These are phyloP conservation scores for Castanea mollissima DNA, from an alignment of 306 rosid species.

Conservation along the genomic window DNA sequence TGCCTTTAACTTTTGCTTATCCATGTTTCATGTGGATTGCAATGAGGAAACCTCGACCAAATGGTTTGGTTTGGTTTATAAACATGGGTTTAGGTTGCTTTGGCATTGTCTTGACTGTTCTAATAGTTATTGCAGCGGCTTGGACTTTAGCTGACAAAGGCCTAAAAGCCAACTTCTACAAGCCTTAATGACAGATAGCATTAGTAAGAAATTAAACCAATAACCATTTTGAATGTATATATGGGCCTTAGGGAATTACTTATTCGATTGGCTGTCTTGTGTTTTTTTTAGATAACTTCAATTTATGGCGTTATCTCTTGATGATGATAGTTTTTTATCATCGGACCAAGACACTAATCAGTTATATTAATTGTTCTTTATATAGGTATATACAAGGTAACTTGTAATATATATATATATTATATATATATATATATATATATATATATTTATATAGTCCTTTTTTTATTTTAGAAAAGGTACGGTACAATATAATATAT, in stretches of 20 bases:
- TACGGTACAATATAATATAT: too few species aligned
- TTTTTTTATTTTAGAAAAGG: too few species aligned
- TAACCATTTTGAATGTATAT: background rate
- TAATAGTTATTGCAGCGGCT: constrained; percentile 45
- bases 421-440: too few species aligned
- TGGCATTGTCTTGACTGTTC: constrained; percentile 45
- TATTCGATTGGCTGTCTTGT: too few species aligned
- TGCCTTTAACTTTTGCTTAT: constrained; percentile 64
- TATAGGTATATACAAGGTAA: too few species aligned
- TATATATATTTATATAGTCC: too few species aligned
- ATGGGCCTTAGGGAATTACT: too few species aligned
- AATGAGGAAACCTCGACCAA: constrained; percentile 45
- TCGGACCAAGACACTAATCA: too few species aligned
- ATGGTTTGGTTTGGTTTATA: constrained; percentile 33
- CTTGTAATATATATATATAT: too few species aligned
- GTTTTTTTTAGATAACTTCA: too few species aligned
- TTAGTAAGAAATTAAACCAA: background rate
- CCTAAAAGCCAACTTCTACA: constrained; percentile 57
- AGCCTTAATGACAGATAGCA: constrained; percentile 29
- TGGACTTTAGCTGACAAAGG: constrained; percentile 42
- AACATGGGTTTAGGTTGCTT: constrained; percentile 49
- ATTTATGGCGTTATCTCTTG: fast-evolving
- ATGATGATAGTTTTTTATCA: too few species aligned
- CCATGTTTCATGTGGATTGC: constrained; percentile 81
- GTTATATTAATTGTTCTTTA: too few species aligned